Percentiles rank a stretch among this genome's conserved stretches.
Evolutionary conservation across 2,329 filamentous ascomycete species (phyloP).

Genomic region (Periconia digitata): DNA sequence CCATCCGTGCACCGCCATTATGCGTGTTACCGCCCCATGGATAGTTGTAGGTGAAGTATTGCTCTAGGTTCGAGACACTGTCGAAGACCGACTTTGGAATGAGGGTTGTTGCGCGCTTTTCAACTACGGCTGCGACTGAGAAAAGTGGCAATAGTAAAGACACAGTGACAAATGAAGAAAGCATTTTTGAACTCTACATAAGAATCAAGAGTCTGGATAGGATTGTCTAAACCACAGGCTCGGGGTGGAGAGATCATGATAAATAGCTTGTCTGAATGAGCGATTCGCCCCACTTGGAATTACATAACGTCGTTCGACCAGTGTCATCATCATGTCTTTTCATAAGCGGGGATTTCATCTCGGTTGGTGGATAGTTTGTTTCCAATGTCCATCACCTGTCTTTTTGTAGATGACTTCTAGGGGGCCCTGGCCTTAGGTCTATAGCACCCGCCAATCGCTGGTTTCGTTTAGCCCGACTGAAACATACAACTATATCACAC

Average conservation of each 20-base stretch:
- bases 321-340: slow-evolving; percentile 4
- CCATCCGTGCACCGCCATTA: slow-evolving; percentile 61
- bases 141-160: slow-evolving; percentile 6
- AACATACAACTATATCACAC: too few relatives aligned
- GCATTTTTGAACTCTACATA: slow-evolving; percentile 4
- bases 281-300: background rate
- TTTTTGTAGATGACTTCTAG: slow-evolving; percentile 5
- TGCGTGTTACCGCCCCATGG: slow-evolving; percentile 59
- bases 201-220: background rate
- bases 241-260: background rate
- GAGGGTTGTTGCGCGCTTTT: slow-evolving; percentile 20
- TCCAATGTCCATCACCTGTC: slow-evolving; percentile 1
- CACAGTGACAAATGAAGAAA: background rate
- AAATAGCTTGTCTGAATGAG: background rate
- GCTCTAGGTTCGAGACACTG: slow-evolving; percentile 31
- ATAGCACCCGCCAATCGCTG: slow-evolving; percentile 1
- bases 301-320: background rate
- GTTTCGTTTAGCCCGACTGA: too few relatives aligned
- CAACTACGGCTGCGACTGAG: slow-evolving; percentile 1
- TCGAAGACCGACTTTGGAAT: slow-evolving; percentile 35
- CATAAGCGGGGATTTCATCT: background rate
- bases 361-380: slow-evolving; percentile 6
- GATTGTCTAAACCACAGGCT: background rate
- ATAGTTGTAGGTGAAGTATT: slow-evolving; percentile 57
- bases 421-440: slow-evolving; percentile 1